Evolutionary conservation across 2,329 filamentous ascomycete genomes (phyloP), one percentile per base, ranked within the genome.

Genomic region (Magnaporthiopsis incrustans): DNA sequence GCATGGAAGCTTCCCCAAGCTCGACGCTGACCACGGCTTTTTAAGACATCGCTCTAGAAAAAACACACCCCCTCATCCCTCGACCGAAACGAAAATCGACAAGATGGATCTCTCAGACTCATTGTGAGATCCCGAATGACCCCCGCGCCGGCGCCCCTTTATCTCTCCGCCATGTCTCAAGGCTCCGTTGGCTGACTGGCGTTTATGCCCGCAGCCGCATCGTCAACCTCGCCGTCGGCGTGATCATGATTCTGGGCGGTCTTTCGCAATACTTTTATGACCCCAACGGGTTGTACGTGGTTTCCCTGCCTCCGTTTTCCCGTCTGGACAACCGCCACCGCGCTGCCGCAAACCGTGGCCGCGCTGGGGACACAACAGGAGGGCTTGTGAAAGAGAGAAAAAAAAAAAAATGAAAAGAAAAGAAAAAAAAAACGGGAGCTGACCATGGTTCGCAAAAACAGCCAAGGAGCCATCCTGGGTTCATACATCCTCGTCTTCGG

Each of bases 401-500:
- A n/a, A n/a, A n/a, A n/a, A n/a, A n/a, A n/a, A n/a, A n/a, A n/a
- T n/a, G n/a, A n/a, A n/a, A n/a, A n/a, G n/a, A n/a, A n/a, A n/a
- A n/a, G n/a, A n/a, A n/a, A n/a, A n/a, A n/a, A 18, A 35, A 35
- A 33, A 33, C 35, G 3, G 12, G 15, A 25, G 57, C 57, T 27
- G 5, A 27, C 26, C 10, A 30, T 25, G 2, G 66, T 57, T 6
- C 62, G 50, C 35, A 15, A 38, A 1, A 8, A 67, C 72, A 91
- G 88, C 70, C 85, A 89, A 73, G 79, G 83, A 69, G 83, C 95
- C 72, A 87, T 99, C 69, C 80, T 97, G 67, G 93, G 92, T 65
- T 79, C 86, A 70, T 99, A 98, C 77, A 86, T 97, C 71, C 91
- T 97, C 68, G 77, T 97, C 68, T 99, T 99, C 73, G 95, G 95